Percentiles rank a stretch among this genome's conserved stretches.
These are phyloP conservation scores for Glaciozyma antarctica DNA, from an alignment of 768 basidiomycete genomes.

Conservation along the genomic window DNA sequence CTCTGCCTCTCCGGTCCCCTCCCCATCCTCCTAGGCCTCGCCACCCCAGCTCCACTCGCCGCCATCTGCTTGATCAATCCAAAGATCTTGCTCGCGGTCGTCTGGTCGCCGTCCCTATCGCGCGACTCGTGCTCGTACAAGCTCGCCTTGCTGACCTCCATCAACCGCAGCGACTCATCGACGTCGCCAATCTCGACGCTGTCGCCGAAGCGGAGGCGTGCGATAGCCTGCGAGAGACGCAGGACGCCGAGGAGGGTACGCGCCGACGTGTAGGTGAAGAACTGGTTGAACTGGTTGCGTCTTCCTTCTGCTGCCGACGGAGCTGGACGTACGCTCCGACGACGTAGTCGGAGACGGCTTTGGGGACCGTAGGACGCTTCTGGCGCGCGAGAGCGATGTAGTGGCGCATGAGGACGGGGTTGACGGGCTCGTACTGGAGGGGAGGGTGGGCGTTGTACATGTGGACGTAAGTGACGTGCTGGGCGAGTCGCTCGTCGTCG, in stretches of 20 bases:
- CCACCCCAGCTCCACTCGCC: constrained; percentile 11
- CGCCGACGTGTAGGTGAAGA: constrained; percentile 88
- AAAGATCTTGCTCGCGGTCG: constrained; percentile 73
- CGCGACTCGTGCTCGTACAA: constrained; percentile 73
- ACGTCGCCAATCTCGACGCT: constrained; percentile 76
- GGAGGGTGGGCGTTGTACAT: constrained; percentile 88
- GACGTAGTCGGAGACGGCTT: constrained; percentile 78
- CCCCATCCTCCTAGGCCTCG: constrained; percentile 28
- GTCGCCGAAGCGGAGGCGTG: constrained; percentile 76
- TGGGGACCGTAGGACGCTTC: constrained; percentile 80
- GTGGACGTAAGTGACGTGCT: constrained; percentile 96
- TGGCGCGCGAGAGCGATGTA: constrained; percentile 88
- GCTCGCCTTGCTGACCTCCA: constrained; percentile 93
- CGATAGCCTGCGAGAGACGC: constrained; percentile 87
- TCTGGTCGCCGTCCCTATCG: constrained; percentile 63
- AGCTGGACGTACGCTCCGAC: constrained; percentile 93
- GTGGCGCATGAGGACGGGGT: constrained; percentile 81
- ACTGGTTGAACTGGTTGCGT: constrained; percentile 76
- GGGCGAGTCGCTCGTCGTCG: constrained; percentile 88
- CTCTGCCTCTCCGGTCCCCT: constrained; percentile 39
- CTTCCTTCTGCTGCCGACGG: constrained; percentile 83
- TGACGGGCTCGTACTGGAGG: constrained; percentile 69
- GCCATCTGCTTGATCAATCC: constrained; percentile 84
- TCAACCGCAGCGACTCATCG: constrained; percentile 89
- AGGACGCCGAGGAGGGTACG: constrained; percentile 90